These are phyloP conservation scores for Solanum phureja DNA, from an alignment of 257 asterid genomes.

Conservation along the genomic window DNA sequence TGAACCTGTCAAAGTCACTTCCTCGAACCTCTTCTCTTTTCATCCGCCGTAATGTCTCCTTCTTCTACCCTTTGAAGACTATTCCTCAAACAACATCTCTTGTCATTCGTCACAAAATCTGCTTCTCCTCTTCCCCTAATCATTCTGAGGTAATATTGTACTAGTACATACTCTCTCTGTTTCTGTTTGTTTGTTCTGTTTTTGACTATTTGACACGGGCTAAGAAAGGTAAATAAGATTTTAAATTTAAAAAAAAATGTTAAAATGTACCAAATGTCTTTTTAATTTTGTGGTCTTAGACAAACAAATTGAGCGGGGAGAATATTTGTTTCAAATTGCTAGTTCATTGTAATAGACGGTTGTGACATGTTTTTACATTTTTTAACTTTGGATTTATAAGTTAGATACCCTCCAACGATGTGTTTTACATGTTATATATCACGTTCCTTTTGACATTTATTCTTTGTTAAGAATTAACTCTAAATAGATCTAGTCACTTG, in stretches of 20 bases:
- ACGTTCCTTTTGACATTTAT: neutral
- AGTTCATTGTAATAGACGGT: neutral
- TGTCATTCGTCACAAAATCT: constrained; percentile 21
- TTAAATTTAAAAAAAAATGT: too few relatives aligned
- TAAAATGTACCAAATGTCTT: neutral
- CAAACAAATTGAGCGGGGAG: neutral
- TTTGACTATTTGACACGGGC: too few relatives aligned
- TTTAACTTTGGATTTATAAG: too few relatives aligned
- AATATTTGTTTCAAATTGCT: neutral
- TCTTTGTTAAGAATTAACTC: neutral
- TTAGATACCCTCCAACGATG: too few relatives aligned
- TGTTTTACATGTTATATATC: neutral
- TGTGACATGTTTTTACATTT: too few relatives aligned
- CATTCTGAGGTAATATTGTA: constrained; percentile 27
- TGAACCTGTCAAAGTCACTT: constrained; percentile 31
- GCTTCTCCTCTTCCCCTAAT: constrained; percentile 51
- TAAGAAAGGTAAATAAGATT: too few relatives aligned
- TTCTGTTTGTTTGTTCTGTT: too few relatives aligned
- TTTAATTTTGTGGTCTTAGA: too few relatives aligned
- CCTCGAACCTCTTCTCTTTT: constrained; percentile 23
- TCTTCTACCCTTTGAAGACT: constrained; percentile 30
- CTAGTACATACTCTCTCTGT: too few relatives aligned
- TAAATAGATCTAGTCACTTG: neutral
- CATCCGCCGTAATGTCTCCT: neutral
- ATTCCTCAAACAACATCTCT: constrained; percentile 20